Evolutionary conservation across 2,329 filamentous ascomycete genomes (phyloP), one percentile per base, ranked within the genome.

Genomic region (Ceratocystis variospora): DNA sequence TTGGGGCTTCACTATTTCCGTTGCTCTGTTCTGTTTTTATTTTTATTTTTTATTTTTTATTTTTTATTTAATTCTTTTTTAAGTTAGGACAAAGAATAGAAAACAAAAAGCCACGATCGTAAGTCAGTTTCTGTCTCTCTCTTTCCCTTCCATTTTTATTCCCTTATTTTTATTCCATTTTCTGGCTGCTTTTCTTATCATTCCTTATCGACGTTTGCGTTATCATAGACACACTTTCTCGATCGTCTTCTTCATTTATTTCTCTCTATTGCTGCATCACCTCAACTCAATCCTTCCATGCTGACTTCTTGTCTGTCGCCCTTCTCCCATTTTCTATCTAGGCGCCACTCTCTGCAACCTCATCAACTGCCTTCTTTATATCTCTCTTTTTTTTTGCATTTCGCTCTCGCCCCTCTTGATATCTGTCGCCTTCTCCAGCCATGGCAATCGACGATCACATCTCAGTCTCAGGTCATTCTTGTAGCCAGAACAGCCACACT

Each of bases 371-470:
- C 8, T 8, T 37, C 33, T 12, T 3, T 37, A 37, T 53, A 25
- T 25, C 19, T 19, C 19, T 25, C 33, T 28, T 53, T 19, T 53
- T 19, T 25, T 22, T 19, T 25, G n/a, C 17, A n/a, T 53, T 12
- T 7, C 48, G 10, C 12, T 53, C 6, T 25, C 22, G 19, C 25
- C 6, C 12, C 25, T 22, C 37, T 44, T 19, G 19, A 2, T 8
- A 12, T 12, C n/a, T 62, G 17, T 41, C 33, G 33, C n/a, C 59
- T 62, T 25, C 7, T 25, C n/a, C 53, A 33, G 33, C 22, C 53
- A 46, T 62, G 59, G 45, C 59, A 10, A 41, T 62, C 59, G 33
- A 19, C 33, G 59, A 62, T n/a, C 53, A 44, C 46, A 50, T 50
- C 46, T 25, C 46, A 19, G n/a, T 50, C 19, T 25, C 46, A 19